These are phyloP conservation scores for Rhodotorula sp. DNA, from an alignment of 1,284 basidiomycete genomes.

Conservation along the genomic window DNA sequence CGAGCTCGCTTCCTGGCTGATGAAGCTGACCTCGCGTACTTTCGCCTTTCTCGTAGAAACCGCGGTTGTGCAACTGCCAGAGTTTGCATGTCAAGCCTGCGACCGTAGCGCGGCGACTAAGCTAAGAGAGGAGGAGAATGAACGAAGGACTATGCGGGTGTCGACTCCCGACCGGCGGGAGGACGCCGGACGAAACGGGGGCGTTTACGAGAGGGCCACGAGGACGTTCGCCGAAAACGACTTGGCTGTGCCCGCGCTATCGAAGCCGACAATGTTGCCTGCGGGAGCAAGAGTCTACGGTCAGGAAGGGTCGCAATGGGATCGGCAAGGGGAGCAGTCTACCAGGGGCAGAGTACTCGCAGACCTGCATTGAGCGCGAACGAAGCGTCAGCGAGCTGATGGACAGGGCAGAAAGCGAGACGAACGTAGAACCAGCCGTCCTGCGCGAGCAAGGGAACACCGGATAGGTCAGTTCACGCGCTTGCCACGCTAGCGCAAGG, in stretches of 20 bases:
- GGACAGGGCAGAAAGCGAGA: not conserved
- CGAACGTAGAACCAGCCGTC: slow-evolving; percentile 20
- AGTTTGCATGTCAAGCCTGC: not conserved
- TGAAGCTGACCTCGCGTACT: not conserved
- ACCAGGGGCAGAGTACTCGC: slow-evolving; percentile 8
- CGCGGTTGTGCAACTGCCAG: not conserved
- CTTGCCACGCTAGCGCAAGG: not conserved
- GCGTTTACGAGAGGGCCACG: not conserved
- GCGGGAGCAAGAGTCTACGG: too few species aligned
- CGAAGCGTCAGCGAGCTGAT: not conserved
- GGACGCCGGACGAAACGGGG: not conserved
- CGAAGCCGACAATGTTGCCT: slow-evolving; percentile 22
- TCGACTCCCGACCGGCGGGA: not conserved
- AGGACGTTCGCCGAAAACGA: slow-evolving; percentile 16
- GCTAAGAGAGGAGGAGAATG: not conserved
- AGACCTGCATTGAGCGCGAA: not conserved
- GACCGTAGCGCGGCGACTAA: not conserved
- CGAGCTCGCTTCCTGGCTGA: not conserved
- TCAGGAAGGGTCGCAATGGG: not conserved
- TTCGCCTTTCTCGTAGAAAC: not conserved
- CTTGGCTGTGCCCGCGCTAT: slow-evolving; percentile 1
- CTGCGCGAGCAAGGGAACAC: not conserved
- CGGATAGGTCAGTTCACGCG: not conserved
- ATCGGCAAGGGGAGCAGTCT: not conserved
- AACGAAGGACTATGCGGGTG: too few species aligned